These are phyloP conservation scores for Skeletonema menzelii DNA, from an alignment of 108 stramenopile species.

Conservation along the genomic window DNA sequence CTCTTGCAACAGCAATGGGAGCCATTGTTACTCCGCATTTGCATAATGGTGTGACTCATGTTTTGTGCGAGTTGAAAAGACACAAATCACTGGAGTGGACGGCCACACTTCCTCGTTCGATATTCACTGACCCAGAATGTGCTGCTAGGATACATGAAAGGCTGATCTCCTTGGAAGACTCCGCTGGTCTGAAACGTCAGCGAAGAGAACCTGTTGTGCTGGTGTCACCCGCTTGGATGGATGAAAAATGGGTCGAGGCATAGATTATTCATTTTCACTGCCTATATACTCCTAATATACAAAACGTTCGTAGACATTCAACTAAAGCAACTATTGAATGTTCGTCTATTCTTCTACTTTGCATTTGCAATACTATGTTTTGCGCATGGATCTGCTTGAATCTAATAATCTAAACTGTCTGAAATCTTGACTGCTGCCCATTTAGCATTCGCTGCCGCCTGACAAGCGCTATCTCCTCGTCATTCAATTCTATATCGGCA, in stretches of 20 bases:
- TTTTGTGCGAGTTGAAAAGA: constrained; percentile 56
- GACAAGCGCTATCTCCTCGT: constrained; percentile 19
- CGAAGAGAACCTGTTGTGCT: constrained; percentile 2
- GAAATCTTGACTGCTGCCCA: not conserved
- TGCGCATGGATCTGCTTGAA: not conserved
- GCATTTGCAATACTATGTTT: not conserved
- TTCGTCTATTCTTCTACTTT: not conserved
- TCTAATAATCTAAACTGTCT: not conserved
- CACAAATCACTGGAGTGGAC: constrained; percentile 31
- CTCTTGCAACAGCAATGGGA: constrained; percentile 58
- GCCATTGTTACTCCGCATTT: constrained; percentile 54
- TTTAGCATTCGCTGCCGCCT: constrained; percentile 13
- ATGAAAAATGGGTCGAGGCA: constrained; percentile 16
- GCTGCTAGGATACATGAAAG: constrained; percentile 21
- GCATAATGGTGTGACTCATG: constrained; percentile 61
- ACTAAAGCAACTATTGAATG: too few relatives aligned
- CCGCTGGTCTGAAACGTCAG: constrained; percentile 1
- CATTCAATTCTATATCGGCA: not conserved
- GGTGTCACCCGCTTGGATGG: constrained; percentile 30
- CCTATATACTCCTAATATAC: too few relatives aligned
- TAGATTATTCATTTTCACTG: not conserved
- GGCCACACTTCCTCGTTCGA: constrained; percentile 26
- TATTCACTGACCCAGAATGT: constrained; percentile 19
- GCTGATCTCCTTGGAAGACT: constrained; percentile 28
- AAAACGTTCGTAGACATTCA: not conserved